Evolutionary conservation across 2,329 filamentous ascomycete genomes (phyloP).

Genomic region (Epichloe gansuensis): DNA sequence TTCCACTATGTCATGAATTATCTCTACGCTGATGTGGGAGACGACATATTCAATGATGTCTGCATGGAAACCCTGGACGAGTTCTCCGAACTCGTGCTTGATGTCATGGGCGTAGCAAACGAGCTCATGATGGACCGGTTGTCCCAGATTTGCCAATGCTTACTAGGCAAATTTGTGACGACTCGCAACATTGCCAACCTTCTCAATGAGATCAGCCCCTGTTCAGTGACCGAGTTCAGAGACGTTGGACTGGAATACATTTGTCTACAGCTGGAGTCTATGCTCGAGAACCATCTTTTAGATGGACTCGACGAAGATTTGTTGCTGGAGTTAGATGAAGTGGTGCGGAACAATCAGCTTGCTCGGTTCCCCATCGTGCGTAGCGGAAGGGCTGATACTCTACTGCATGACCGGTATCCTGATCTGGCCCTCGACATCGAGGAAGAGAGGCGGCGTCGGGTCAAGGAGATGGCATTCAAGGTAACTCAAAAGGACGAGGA

Average conservation of each 20-base stretch:
- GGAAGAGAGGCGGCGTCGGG: slow-evolving; percentile 54
- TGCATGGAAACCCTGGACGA: slow-evolving; percentile 62
- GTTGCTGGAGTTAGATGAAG: slow-evolving; percentile 65
- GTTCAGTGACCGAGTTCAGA: slow-evolving; percentile 75
- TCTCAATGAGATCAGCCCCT: slow-evolving; percentile 76
- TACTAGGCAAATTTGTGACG: slow-evolving; percentile 74
- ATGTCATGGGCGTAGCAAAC: slow-evolving; percentile 81
- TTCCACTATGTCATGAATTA: slow-evolving; percentile 72
- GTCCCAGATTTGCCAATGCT: slow-evolving; percentile 76
- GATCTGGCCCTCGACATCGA: slow-evolving; percentile 52
- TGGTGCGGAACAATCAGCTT: slow-evolving; percentile 73
- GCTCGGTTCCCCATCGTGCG: slow-evolving; percentile 65
- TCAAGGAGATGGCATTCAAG: slow-evolving; percentile 66
- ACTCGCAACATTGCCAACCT: slow-evolving; percentile 76
- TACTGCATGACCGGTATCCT: slow-evolving; percentile 53
- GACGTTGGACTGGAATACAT: slow-evolving; percentile 81
- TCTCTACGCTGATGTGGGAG: slow-evolving; percentile 72
- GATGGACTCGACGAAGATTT: slow-evolving; percentile 78
- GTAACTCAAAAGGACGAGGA: slow-evolving; percentile 53
- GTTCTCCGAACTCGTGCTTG: slow-evolving; percentile 79
- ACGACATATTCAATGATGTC: slow-evolving; percentile 70
- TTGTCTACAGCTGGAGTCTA: slow-evolving; percentile 78
- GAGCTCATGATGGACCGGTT: slow-evolving; percentile 91
- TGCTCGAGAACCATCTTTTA: slow-evolving; percentile 81
- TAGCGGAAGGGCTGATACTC: slow-evolving; percentile 57